Evolutionary conservation across 345 rosid genomes (phyloP).

Genomic region (Geranium rotundifolium): DNA sequence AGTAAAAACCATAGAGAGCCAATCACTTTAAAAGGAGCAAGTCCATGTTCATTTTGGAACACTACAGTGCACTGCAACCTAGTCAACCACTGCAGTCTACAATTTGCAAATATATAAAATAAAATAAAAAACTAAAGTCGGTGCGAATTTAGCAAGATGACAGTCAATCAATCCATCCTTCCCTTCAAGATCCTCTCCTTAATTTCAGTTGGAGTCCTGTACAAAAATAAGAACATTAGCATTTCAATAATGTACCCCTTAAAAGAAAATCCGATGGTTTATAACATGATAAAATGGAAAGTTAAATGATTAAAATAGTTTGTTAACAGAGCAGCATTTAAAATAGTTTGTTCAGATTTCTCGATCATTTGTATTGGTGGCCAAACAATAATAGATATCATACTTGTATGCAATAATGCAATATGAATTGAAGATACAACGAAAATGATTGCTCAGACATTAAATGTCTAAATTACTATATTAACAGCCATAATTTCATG

Average conservation of each 20-base stretch:
- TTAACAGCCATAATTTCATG: too few species aligned
- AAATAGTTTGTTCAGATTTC: too few species aligned
- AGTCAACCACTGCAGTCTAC: too few species aligned
- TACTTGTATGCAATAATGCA: background rate
- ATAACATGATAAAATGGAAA: background rate
- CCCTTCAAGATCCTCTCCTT: slow-evolving; percentile 86
- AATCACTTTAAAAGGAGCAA: background rate
- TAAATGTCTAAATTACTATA: too few species aligned
- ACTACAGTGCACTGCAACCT: background rate
- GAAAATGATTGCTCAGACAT: too few species aligned
- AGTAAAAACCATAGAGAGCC: background rate
- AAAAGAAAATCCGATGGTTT: background rate
- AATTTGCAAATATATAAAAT: too few species aligned
- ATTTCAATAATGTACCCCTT: background rate
- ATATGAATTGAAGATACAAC: too few species aligned
- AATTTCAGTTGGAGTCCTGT: slow-evolving; percentile 81
- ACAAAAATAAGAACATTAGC: background rate
- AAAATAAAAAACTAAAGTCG: too few species aligned
- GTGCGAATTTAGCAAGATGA: background rate
- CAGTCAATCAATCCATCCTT: slow-evolving; percentile 66
- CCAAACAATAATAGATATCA: background rate
- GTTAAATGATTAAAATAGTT: too few species aligned
- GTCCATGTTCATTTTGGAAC: background rate
- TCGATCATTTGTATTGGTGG: background rate
- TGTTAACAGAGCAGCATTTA: background rate